phyloP scores from a whole-genome alignment of 345 rosid genomes.

The Streptanthus diversifolius region DNA sequence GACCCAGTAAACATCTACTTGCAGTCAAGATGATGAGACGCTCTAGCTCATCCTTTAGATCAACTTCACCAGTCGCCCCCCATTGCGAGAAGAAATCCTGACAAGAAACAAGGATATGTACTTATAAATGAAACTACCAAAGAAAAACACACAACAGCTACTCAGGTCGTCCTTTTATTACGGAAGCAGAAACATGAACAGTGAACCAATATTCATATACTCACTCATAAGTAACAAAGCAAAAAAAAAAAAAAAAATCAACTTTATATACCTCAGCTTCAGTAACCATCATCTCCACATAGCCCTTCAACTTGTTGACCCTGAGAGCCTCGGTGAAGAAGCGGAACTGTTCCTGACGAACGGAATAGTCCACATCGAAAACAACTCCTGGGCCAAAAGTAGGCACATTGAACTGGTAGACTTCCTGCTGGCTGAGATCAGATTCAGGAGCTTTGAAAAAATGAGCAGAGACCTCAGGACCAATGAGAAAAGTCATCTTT shows the following conservation, averaged over 20 bases:
- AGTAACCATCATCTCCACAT: slow-evolving; percentile 90
- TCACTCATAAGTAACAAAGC: background rate
- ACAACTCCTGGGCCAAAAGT: slow-evolving; percentile 98
- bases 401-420: slow-evolving; percentile 93
- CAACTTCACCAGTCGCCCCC: slow-evolving; percentile 96
- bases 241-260: background rate
- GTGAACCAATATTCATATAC: background rate
- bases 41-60: slow-evolving; percentile 82
- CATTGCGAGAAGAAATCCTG: slow-evolving; percentile 92
- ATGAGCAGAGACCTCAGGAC: slow-evolving; percentile 96
- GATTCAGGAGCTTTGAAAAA: slow-evolving; percentile 89
- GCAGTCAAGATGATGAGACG: slow-evolving; percentile 97
- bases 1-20: slow-evolving; percentile 89
- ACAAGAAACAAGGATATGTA: slow-evolving; percentile 19
- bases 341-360: slow-evolving; percentile 93
- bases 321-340: slow-evolving; percentile 90
- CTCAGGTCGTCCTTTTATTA: background rate
- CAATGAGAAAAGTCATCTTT: slow-evolving; percentile 89
- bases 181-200: background rate
- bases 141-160: background rate
- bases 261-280: slow-evolving; percentile 65
- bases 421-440: slow-evolving; percentile 96
- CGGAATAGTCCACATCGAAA: slow-evolving; percentile 81
- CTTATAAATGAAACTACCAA: background rate
- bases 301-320: slow-evolving; percentile 79